phyloP scores from a whole-genome alignment of 148 eudicot genomes.

The Vaccinium vitisidaea region DNA sequence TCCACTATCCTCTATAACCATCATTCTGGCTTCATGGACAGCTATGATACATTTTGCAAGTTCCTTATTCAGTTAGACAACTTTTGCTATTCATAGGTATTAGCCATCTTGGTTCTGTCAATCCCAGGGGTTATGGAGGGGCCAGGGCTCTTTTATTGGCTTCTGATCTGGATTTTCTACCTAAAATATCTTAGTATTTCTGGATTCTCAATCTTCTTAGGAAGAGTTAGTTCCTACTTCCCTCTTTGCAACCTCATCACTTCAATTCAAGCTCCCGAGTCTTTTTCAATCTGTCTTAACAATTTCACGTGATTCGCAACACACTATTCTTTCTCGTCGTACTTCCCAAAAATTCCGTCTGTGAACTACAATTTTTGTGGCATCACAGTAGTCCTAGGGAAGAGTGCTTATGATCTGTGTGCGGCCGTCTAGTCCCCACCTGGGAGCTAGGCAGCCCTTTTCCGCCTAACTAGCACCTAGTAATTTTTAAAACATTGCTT shows the following conservation, averaged over 20 bases:
- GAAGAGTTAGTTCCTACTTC: neutral
- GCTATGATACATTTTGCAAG: neutral
- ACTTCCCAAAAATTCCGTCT: neutral
- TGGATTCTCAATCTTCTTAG: neutral
- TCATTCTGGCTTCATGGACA: slow-evolving; percentile 3
- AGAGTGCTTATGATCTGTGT: neutral
- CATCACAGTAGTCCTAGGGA: neutral
- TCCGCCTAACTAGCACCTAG: too few species aligned
- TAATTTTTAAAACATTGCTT: neutral
- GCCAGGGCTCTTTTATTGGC: neutral
- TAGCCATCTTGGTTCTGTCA: neutral
- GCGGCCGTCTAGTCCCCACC: too few species aligned
- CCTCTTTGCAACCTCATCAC: neutral
- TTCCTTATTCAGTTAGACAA: neutral
- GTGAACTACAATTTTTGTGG: neutral
- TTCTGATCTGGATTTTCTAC: neutral
- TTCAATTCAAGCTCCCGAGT: neutral
- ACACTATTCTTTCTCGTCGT: neutral
- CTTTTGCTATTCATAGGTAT: neutral
- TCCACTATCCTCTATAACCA: neutral
- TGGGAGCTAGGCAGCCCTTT: too few species aligned
- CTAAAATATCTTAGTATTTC: neutral
- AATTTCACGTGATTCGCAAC: neutral
- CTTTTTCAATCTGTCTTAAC: neutral
- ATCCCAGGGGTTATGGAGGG: neutral